phyloP scores from a whole-genome alignment of 2,329 filamentous ascomycete species.

The Sarocladiaceae sp. region DNA sequence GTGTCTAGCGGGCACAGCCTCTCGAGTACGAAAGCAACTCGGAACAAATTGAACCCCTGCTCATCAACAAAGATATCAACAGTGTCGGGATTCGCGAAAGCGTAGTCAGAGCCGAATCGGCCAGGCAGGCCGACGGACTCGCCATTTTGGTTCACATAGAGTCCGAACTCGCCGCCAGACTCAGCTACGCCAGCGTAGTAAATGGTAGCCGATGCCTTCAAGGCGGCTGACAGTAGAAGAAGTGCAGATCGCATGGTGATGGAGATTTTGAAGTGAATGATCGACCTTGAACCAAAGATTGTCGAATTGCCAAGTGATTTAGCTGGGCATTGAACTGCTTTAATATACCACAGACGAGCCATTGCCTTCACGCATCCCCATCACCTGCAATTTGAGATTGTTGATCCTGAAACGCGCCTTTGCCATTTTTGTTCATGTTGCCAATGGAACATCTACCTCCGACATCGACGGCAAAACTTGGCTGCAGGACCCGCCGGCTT shows the following conservation, averaged over 20 bases:
- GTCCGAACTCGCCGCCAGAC: conserved; percentile 6
- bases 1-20: conserved; percentile 2
- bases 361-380: too few relatives aligned
- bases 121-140: background rate
- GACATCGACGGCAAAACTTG: background rate
- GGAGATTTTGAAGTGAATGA: background rate
- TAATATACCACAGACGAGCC: too few relatives aligned
- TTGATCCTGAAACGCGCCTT: too few relatives aligned
- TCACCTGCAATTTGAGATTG: too few relatives aligned
- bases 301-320: background rate
- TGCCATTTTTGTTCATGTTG: background rate
- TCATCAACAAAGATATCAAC: conserved; percentile 5
- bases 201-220: background rate
- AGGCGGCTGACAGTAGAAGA: background rate
- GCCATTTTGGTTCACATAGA: conserved; percentile 1
- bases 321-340: background rate
- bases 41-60: conserved; percentile 6
- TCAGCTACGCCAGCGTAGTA: conserved; percentile 5
- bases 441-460: background rate
- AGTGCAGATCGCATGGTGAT: background rate
- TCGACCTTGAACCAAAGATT: background rate
- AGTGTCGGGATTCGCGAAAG: background rate
- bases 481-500: background rate
- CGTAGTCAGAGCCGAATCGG: background rate
- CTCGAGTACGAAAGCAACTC: conserved; percentile 5